These are phyloP conservation scores for Leersia perrieri DNA, from an alignment of 176 grass and related monocot species.

Conservation along the genomic window DNA sequence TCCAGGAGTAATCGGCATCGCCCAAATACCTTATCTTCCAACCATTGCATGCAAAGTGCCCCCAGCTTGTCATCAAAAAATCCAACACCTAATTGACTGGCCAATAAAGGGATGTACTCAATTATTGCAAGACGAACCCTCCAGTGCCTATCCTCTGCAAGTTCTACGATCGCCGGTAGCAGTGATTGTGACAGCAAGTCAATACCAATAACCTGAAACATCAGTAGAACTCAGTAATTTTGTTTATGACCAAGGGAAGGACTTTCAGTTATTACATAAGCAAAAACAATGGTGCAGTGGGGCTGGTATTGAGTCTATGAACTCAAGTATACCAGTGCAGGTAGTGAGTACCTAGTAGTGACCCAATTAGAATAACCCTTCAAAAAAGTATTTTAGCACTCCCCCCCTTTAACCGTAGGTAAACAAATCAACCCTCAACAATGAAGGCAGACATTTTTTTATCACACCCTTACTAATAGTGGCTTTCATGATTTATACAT, in stretches of 20 bases:
- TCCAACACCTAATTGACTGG: constrained; percentile 85
- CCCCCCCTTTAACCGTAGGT: no score
- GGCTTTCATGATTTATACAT: no score
- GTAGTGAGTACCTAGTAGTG: neutral
- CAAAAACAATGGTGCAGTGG: neutral
- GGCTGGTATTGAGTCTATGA: neutral
- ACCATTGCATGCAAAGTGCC: constrained; percentile 97
- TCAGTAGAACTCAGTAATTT: neutral
- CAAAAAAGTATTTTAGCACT: no score
- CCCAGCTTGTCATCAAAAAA: constrained; percentile 96
- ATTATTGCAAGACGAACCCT: constrained; percentile 95
- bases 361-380: neutral
- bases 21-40: constrained; percentile 92
- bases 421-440: no score
- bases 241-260: neutral
- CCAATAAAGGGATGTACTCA: constrained; percentile 90
- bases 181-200: constrained; percentile 92
- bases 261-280: neutral
- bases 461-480: no score
- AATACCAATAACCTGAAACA: constrained; percentile 90
- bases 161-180: constrained; percentile 89
- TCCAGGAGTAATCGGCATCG: constrained; percentile 1
- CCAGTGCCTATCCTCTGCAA: constrained; percentile 95
- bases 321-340: neutral
- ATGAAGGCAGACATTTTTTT: no score